Evolutionary conservation across 345 rosid genomes (phyloP).

Genomic region (Zanthoxylum bungeanum): DNA sequence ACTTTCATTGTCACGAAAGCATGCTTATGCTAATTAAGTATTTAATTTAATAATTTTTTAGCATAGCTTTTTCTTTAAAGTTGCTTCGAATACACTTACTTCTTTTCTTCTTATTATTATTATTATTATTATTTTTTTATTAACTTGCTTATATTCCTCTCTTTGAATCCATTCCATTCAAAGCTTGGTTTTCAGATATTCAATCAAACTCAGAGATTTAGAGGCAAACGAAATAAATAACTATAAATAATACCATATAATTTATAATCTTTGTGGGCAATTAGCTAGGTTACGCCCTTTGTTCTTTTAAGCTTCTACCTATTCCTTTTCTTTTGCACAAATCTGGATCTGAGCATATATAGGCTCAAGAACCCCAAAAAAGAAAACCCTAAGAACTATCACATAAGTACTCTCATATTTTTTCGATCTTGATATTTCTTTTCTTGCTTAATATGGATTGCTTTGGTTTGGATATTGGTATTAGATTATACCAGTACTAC

Average conservation of each 20-base stretch:
- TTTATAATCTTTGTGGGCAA: background rate
- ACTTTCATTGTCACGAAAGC: slow-evolving; percentile 2
- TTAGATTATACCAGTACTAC: too few species aligned
- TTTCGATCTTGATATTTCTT: background rate
- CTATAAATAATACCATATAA: too few species aligned
- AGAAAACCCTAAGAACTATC: background rate
- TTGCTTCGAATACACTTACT: background rate
- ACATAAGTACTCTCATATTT: background rate
- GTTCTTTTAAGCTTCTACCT: background rate
- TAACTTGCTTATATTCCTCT: slow-evolving; percentile 11
- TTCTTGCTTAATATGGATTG: background rate
- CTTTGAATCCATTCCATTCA: slow-evolving; percentile 19
- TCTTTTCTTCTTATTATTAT: background rate
- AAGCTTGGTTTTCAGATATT: slow-evolving; percentile 29
- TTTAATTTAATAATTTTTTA: background rate
- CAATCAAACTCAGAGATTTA: slow-evolving; percentile 21
- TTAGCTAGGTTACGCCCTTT: background rate
- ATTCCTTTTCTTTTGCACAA: slow-evolving; percentile 27
- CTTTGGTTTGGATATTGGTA: too few species aligned
- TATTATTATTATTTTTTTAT: slow-evolving; percentile 10
- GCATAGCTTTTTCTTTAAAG: background rate
- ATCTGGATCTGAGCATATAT: slow-evolving; percentile 34
- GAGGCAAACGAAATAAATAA: slow-evolving; percentile 1
- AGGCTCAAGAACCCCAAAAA: background rate
- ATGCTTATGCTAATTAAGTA: background rate